These are phyloP conservation scores for Pichia eremophila DNA, from an alignment of 805 yeast genomes.

Conservation along the genomic window DNA sequence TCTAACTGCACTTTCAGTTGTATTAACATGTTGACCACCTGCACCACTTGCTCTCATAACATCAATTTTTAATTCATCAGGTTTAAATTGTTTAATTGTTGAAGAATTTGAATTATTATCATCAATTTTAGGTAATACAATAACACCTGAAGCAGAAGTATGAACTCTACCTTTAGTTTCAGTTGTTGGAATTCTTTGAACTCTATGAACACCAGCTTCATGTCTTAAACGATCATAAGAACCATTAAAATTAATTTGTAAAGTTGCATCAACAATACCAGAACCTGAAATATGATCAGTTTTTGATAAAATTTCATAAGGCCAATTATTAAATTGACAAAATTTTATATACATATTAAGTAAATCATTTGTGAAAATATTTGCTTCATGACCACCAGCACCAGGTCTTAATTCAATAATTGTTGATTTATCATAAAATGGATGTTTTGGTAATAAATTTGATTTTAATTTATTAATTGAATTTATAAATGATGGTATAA, in stretches of 20 bases:
- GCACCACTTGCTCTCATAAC: constrained; percentile 97
- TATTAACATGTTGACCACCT: constrained; percentile 97
- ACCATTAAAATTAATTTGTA: constrained; percentile 66
- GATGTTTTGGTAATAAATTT: constrained; percentile 64
- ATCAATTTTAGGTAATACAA: constrained; percentile 77
- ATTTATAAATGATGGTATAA: constrained; percentile 34
- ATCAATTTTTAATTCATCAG: constrained; percentile 85
- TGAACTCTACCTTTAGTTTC: constrained; percentile 92
- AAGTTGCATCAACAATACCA: constrained; percentile 69
- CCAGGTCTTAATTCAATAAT: constrained; percentile 88
- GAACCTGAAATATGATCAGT: constrained; percentile 48
- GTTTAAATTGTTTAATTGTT: constrained; percentile 49
- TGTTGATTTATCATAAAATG: constrained; percentile 67
- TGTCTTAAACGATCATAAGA: constrained; percentile 63
- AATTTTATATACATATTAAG: constrained; percentile 72
- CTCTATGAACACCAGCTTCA: constrained; percentile 95
- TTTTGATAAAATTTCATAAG: constrained; percentile 46
- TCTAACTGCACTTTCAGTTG: constrained; percentile 94
- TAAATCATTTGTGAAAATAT: constrained; percentile 73
- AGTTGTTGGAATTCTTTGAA: constrained; percentile 88
- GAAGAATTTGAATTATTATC: constrained; percentile 31
- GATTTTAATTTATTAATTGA: constrained; percentile 40
- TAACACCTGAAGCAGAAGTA: constrained; percentile 93
- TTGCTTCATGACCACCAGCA: constrained; percentile 92
- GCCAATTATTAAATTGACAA: constrained; percentile 62